Evolutionary conservation across 106 monocot species (phyloP).

Genomic region (Acanthochlamys bracteata): DNA sequence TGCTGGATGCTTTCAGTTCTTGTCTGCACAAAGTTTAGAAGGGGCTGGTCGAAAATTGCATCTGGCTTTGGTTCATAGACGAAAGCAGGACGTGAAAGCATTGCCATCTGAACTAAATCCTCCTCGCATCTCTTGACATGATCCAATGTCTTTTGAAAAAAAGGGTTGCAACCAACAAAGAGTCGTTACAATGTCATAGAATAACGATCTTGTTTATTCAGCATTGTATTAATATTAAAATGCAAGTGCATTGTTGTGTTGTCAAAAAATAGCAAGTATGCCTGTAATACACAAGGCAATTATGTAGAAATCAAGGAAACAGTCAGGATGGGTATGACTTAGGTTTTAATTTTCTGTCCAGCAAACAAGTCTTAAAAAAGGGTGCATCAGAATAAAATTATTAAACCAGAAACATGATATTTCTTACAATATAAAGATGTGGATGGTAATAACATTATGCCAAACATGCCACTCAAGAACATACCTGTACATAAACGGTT

Average conservation of each 20-base stretch:
- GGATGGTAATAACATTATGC: too few relatives aligned
- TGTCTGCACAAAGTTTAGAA: conserved; percentile 47
- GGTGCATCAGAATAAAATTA: too few relatives aligned
- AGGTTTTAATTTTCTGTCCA: too few relatives aligned
- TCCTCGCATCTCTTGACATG: conserved; percentile 82
- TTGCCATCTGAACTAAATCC: conserved; percentile 66
- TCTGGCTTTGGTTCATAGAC: conserved; percentile 49
- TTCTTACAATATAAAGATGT: too few relatives aligned
- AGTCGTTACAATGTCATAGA: not conserved
- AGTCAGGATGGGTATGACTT: too few relatives aligned
- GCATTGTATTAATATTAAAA: not conserved
- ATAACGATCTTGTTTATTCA: not conserved
- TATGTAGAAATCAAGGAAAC: too few relatives aligned
- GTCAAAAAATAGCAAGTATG: too few relatives aligned
- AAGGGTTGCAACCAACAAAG: not conserved
- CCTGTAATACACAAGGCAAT: too few relatives aligned
- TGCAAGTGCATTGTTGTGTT: too few relatives aligned
- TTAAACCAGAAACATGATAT: too few relatives aligned
- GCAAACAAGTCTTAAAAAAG: too few relatives aligned
- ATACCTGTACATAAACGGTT: conserved; percentile 74
- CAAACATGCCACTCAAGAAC: not conserved
- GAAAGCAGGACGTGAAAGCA: conserved; percentile 45
- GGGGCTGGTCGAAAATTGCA: conserved; percentile 58
- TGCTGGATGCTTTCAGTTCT: conserved; percentile 16
- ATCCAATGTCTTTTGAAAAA: conserved; percentile 43